Evolutionary conservation across 768 basidiomycete species (phyloP), one percentile per base, ranked within the genome.

Genomic region (Antrodiella citrinella): DNA sequence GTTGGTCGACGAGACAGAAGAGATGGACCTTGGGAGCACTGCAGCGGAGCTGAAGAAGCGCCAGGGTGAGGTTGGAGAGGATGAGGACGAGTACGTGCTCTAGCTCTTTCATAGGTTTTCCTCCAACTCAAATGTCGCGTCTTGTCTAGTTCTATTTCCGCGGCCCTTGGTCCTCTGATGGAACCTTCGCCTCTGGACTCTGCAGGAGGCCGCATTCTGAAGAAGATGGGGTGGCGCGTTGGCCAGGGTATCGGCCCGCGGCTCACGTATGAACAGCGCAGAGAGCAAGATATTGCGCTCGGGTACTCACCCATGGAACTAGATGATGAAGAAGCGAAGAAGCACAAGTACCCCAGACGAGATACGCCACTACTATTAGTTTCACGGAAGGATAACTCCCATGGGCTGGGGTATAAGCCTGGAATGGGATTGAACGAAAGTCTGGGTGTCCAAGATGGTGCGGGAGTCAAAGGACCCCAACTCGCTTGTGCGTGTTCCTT

Each of bases 181-280:
- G 74, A 86, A 12, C 85, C 89, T 5, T 70, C 88, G 1, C 77
- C 89, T 0, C 78, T 81, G 20, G 84, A 91, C 52, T 91, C 91
- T 2, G 75, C 82, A 22, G 95, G 95, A 0, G 84, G 88, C 2
- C 81, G 81, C 26, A 81, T 98, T 4, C 75, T 99, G 48, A 86
- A 84, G 69, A 94, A 91, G 68, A 93, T 97, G 86, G 95, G 96
- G 0, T 97, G 96, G 95, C 74, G 85, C 39, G 67, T 82, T 0
- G 96, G 94, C 1, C 92, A 94, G 67, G 96, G 95, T 11, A 81
- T 98, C 18, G 96, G 95, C 0, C 92, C 94, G 3, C 79, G 95
- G 10, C 72, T 98, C 24, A 81, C 90, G 3, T 76, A 85, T 54
- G 75, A 80, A 26, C 82, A 89, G 60, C 81, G 86, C 41, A 81